Evolutionary conservation across 2,329 filamentous ascomycete genomes (phyloP), one percentile per base, ranked within the genome.

Genomic region (Aplosporella prunicola): DNA sequence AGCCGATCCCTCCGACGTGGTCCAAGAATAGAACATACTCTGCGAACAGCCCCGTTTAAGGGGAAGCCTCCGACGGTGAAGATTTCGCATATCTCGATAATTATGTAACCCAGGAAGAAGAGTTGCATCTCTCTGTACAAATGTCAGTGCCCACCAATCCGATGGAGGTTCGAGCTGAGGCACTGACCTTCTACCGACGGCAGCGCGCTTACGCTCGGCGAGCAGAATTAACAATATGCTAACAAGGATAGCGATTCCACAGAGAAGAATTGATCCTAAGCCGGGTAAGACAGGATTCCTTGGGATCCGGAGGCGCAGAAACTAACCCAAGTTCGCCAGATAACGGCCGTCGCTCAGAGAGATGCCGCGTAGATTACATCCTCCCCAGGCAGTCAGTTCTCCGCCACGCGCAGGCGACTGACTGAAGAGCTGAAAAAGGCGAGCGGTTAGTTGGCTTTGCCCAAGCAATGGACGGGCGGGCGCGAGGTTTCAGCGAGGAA

Each of bases 21-120:
- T n/a, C n/a, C n/a, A n/a, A n/a, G n/a, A n/a, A n/a, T n/a, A n/a
- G n/a, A n/a, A n/a, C 79, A 46, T 71, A 82, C 86, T 51, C 83
- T 72, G 57, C 87, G 78, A 41, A 84, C 82, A 33, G 64, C 75
- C 35, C 70, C 64, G 47, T 74, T 67, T 14, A 95, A 64, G 3
- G 89, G 87, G 51, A 98, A 89, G 20, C 80, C 83, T 48, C 91
- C 91, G 23, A 96, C 78, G 0, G 87, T 88, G 64, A 98, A 95
- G 53, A 98, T 94, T 60, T 96, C 91, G 63, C 88, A 95, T 52
- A 98, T 83, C 51, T 83, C 78, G 43, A 96, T 78, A 41, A 96
- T 63, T 40, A 93, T 81, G 59, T 86, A 98, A 34, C 82, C 80
- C 27, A 84, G 45, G 34, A 98, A 74, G 64, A 98, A 96, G 22